Evolutionary conservation across 2,329 filamentous ascomycete genomes (phyloP), one percentile per base, ranked within the genome.

Genomic region (Penicillium sclerotiorum): DNA sequence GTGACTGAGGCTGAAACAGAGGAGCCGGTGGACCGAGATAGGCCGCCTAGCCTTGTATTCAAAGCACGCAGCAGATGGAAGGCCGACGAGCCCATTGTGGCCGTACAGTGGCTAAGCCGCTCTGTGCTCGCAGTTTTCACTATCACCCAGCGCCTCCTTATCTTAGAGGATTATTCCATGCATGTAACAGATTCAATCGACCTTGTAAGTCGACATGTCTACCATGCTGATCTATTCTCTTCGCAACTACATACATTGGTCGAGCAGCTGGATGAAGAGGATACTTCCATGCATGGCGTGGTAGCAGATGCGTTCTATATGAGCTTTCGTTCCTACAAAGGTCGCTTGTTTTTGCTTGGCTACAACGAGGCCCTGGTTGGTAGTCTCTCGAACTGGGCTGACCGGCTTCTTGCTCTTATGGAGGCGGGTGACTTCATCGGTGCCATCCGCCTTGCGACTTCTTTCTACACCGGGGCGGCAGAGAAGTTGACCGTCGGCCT

Each of bases 291-390:
- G 85, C 94, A 97, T 71, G 93, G 93, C 2, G 92, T 97, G 8
- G 90, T 97, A 40, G 93, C 93, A 7, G 94, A 99, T 77, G 94
- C 92, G 0, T 99, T 96, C 62, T 93, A 93, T 67, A 97, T 97
- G 90, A 96, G 93, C 70, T 93, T 97, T 72, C 90, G 89, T 64
- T 83, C 90, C 3, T 99, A 97, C 74, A 99, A 97, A 70, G 92
- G 94, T 5, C 84, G 93, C 23, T 78, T 96, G 28, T 99, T 99
- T 65, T 75, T 97, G 4, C 79, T 99, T 8, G 92, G 94, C n/a
- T 92, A 93, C 73, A 94, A 93, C 64, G 93, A 97, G 65, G 78
- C 96, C 33, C 90, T 90, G 0, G 89, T 97, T 40, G 94, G 94
- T 2, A 89, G 88, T 4, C 74, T 99, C 27, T 97, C 94, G 0